These are phyloP conservation scores for Tubosaeta brunneosetosa DNA, from an alignment of 768 basidiomycete species.

Conservation along the genomic window DNA sequence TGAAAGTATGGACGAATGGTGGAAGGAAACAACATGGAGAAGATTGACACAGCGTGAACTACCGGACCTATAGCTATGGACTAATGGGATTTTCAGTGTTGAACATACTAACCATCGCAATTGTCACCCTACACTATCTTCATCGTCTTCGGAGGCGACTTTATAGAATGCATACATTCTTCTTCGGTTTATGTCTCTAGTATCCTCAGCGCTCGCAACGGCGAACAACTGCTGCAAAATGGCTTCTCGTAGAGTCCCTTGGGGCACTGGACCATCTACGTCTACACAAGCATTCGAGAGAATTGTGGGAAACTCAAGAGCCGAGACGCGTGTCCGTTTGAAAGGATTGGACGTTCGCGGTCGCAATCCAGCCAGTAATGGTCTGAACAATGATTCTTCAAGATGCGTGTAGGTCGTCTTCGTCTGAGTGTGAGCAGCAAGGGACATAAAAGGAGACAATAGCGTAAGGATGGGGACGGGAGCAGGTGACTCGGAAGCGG, in stretches of 20 bases:
- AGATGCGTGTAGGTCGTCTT: constrained; percentile 70
- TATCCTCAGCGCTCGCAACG: constrained; percentile 67
- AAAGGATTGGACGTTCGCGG: constrained; percentile 38
- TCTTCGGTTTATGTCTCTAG: constrained; percentile 72
- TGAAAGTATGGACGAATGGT: constrained; percentile 82
- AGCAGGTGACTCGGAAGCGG: constrained; percentile 21
- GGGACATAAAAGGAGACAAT: constrained; percentile 63
- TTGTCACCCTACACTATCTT: constrained; percentile 25
- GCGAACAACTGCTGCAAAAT: constrained; percentile 66
- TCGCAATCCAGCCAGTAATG: constrained; percentile 56
- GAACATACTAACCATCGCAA: not conserved
- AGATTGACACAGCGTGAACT: constrained; percentile 78
- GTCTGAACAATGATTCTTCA: constrained; percentile 61
- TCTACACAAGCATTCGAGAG: constrained; percentile 51
- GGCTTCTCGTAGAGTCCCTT: constrained; percentile 42
- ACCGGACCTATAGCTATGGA: constrained; percentile 51
- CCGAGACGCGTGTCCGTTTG: constrained; percentile 39
- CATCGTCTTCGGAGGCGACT: constrained; percentile 45
- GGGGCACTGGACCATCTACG: constrained; percentile 36
- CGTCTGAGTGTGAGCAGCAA: constrained; percentile 65
- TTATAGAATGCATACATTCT: constrained; percentile 84
- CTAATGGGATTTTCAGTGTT: not conserved
- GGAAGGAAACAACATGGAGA: constrained; percentile 89
- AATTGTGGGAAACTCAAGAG: constrained; percentile 38
- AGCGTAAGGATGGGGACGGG: constrained; percentile 52